These are phyloP conservation scores for Fraxinus sp. DNA, from an alignment of 305 asterid genomes.

Conservation along the genomic window DNA sequence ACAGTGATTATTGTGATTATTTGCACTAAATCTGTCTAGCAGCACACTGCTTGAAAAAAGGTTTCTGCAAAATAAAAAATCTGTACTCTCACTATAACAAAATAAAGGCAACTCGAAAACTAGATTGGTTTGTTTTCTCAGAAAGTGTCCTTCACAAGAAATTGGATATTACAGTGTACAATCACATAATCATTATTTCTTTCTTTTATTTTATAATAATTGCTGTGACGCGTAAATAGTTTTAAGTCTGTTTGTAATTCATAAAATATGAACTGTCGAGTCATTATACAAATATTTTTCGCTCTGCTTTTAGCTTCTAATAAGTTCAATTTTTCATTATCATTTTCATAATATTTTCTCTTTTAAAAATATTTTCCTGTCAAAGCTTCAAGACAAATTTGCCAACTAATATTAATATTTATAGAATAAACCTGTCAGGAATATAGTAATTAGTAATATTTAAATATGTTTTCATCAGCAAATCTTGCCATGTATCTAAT, in stretches of 20 bases:
- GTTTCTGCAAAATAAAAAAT: not conserved
- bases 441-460: not conserved
- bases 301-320: not conserved
- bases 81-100: not conserved
- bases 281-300: not conserved
- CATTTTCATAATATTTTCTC: not conserved
- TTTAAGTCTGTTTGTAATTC: not conserved
- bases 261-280: not conserved
- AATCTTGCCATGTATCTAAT: not conserved
- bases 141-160: not conserved
- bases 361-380: not conserved
- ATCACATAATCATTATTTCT: not conserved
- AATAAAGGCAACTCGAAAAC: not conserved
- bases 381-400: not conserved
- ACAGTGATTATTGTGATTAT: not conserved
- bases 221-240: not conserved
- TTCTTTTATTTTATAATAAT: not conserved
- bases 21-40: not conserved
- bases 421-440: not conserved
- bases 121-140: not conserved
- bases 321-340: not conserved
- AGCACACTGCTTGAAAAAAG: not conserved
- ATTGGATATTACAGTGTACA: not conserved
- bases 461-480: slow-evolving; percentile 1
- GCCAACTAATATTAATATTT: not conserved